phyloP scores from a whole-genome alignment of 2,329 filamentous ascomycete species.

The Truncatella angustata region DNA sequence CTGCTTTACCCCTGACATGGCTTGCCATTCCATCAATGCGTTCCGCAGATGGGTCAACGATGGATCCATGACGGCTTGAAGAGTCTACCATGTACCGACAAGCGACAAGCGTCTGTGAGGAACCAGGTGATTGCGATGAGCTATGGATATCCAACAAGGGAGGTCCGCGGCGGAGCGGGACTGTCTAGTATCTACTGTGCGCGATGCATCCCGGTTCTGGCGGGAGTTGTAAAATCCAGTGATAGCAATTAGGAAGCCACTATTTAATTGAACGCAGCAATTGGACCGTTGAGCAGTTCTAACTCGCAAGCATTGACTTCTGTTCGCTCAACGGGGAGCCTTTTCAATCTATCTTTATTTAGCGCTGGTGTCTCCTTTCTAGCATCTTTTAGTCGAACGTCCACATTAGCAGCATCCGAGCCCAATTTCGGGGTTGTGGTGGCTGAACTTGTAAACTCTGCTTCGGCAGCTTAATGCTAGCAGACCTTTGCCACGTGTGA shows the following conservation, averaged over 20 bases:
- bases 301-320: not conserved
- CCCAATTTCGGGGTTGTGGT: not conserved
- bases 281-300: not conserved
- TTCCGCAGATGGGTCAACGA: too few relatives aligned
- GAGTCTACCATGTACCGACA: not conserved
- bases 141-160: too few relatives aligned
- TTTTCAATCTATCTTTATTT: too few relatives aligned
- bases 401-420: not conserved
- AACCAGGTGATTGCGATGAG: not conserved
- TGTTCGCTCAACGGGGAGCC: not conserved
- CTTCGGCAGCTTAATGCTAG: not conserved
- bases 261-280: too few relatives aligned
- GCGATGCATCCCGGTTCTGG: not conserved
- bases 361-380: not conserved
- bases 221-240: too few relatives aligned
- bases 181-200: not conserved
- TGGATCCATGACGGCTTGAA: not conserved
- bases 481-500: not conserved
- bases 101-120: not conserved
- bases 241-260: too few relatives aligned
- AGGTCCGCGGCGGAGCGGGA: constrained; percentile 3
- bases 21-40: not conserved
- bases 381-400: not conserved
- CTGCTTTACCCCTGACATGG: not conserved
- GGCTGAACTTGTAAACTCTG: constrained; percentile 2